Conservation (phyloP, 2,329 filamentous ascomycete genomes). For the Colletotrichum spaethianum region DNA sequence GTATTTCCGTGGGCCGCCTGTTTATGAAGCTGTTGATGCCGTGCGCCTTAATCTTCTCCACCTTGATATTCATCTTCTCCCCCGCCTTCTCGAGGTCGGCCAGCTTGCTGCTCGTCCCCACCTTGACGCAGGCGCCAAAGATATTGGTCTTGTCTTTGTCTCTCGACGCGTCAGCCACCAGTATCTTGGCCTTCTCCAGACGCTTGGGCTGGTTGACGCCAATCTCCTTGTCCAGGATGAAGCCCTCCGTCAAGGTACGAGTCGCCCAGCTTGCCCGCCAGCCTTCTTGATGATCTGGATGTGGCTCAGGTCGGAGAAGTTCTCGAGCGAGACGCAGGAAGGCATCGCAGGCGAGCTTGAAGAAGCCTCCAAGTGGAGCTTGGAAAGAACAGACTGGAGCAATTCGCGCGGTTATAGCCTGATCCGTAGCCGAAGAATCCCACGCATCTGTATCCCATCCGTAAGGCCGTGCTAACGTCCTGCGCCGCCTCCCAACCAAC, state of each 20-base stretch:
- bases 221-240: constrained; percentile 99
- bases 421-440: too few relatives aligned
- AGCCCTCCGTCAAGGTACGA: constrained; percentile 98
- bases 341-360: constrained; percentile 90
- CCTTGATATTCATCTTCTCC: constrained; percentile 99
- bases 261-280: constrained; percentile 95
- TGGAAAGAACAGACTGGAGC: too few relatives aligned
- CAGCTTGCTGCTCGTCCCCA: constrained; percentile 94
- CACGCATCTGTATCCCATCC: too few relatives aligned
- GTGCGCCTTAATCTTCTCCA: constrained; percentile 98
- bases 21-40: constrained; percentile 99
- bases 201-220: constrained; percentile 98
- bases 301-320: constrained; percentile 93
- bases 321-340: constrained; percentile 90
- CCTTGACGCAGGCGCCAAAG: constrained; percentile 96
- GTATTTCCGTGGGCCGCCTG: constrained; percentile 95
- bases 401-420: too few relatives aligned
- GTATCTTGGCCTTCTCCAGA: constrained; percentile 97
- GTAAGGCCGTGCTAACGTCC: too few relatives aligned
- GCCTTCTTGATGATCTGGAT: constrained; percentile 99
- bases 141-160: constrained; percentile 99
- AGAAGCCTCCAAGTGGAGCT: too few relatives aligned
- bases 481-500: too few relatives aligned
- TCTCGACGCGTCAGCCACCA: constrained; percentile 98
- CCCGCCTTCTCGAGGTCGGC: constrained; percentile 99